Base-by-base conservation (phyloP, 257 asterid species). In the Solanum dulcamara region DNA sequence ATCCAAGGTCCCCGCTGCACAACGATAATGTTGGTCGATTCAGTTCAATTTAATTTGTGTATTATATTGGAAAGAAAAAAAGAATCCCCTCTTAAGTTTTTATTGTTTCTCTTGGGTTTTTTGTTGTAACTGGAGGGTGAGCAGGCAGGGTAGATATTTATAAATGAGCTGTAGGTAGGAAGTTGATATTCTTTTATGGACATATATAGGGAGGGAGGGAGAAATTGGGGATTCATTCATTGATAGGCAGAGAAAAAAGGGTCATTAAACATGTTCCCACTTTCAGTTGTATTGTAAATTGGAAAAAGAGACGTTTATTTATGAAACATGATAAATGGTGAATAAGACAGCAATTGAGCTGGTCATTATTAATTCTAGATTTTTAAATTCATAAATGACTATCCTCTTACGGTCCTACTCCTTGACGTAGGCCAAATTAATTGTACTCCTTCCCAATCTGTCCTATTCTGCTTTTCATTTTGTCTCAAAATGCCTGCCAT, bases 121-220 rank as follows among this genome's bases (percentile, higher is more conserved):
- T 84, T 38, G 57, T 7, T 72, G 55, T 57, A 44, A 20, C 84
- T 35, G 40, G 83, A 64, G 30, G 87, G 50, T 28, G 75, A 88
- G 55, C 30, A 83, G 91, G 67, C 30, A 83, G 90, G 89, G 90
- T 90, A 91, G 90, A 88, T 86, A 81, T 40, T 86, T 86, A 86
- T 90, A 86, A 83, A 91, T 90, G 81, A 74, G 59, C 13, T 74
- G 53, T 74, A 42, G 59, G 84, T 83, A 85, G 67, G 87, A 81
- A 62, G 37, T 74, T 74, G 84, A 85, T 77, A 93, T 93, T 94
- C 95, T 90, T 93, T 92, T 17, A 87, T 89, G 91, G 92, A 89
- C 88, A 88, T 67, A 66, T 66, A 32, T 64, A 87, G 79, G 80
- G 71, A 70, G 91, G 68, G 88, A 85, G 85, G 57, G 86, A 86